Evolutionary conservation across 805 yeast species (phyloP), one percentile per base, ranked within the genome.

Genomic region (Geotrichum ghanense): DNA sequence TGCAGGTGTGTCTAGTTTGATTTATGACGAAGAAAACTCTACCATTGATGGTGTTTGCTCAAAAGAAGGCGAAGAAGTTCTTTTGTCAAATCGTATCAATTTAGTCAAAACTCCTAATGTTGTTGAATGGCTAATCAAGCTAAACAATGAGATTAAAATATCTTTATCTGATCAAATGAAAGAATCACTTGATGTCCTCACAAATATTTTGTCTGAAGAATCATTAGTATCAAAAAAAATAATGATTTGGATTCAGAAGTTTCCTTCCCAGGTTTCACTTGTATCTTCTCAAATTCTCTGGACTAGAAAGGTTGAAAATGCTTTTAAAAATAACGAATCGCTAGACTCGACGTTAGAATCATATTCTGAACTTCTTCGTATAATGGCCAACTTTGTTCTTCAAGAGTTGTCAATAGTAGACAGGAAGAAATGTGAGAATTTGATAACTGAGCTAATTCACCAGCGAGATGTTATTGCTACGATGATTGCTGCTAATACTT

Each of bases 401-500:
- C 53, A 54, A 0, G 62, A 55, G 2, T 48, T 71, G 12, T 35
- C 57, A 0, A 20, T 51, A 0, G 43, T 70, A 3, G 56, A 56
- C 12, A 63, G 78, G 12, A 66, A 65, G 44, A 78, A 76, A 48
- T 51, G 71, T 20, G 87, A 84, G 55, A 69, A 74, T 9, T 55
- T 85, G n/a, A 68, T 84, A 10, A 73, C 83, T 22, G 95, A 87
- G 51, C 49, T 74, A 3, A 70, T 82, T 3, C 87, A 83, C 50
- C 82, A 78, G 37, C 57, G 68, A 22, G 74, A 74, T 34, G 66
- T 74, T 1, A 27, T 73, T 1, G 39, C 43, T 0, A 41, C 44
- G 7, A 49, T 68, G 16, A 16, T 46, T 26, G 34, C 45, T n/a
- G 2, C 41, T 49, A 14, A 26, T 47, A 3, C 53, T 56, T 12